These are phyloP conservation scores for Trichoderma lentiforme DNA, from an alignment of 2,329 filamentous ascomycete genomes.

Conservation along the genomic window DNA sequence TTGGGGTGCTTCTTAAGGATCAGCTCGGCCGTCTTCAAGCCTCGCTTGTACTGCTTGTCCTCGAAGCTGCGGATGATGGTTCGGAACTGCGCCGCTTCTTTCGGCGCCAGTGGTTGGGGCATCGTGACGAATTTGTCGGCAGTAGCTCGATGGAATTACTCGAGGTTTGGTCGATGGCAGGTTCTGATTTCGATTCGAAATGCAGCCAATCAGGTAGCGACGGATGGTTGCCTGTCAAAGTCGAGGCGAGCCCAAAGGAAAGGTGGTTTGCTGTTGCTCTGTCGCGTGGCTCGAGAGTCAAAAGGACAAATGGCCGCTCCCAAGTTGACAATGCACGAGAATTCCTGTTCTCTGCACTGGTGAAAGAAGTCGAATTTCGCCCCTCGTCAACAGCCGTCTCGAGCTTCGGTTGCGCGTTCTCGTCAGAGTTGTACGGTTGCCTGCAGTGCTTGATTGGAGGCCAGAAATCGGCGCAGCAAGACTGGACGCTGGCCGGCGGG, in stretches of 20 bases:
- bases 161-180: neutral
- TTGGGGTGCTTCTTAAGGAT: conserved; percentile 92
- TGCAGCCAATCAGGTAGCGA: neutral
- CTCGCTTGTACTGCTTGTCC: conserved; percentile 94
- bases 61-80: conserved; percentile 96
- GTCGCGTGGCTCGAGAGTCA: neutral
- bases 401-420: conserved; percentile 8
- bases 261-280: neutral
- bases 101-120: conserved; percentile 73
- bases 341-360: neutral
- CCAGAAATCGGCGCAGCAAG: conserved; percentile 15
- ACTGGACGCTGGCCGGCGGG: conserved; percentile 18
- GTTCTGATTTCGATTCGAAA: neutral
- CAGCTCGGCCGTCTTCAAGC: conserved; percentile 92
- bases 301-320: neutral
- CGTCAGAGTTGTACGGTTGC: neutral
- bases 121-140: conserved; percentile 41
- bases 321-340: neutral
- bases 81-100: conserved; percentile 91
- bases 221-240: neutral
- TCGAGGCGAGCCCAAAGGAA: neutral
- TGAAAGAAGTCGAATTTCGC: neutral
- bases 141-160: neutral
- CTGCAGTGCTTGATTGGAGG: conserved; percentile 7
- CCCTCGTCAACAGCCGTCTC: conserved; percentile 6